Conservation (phyloP, 805 yeast species). For the Yarrowia deformans region DNA sequence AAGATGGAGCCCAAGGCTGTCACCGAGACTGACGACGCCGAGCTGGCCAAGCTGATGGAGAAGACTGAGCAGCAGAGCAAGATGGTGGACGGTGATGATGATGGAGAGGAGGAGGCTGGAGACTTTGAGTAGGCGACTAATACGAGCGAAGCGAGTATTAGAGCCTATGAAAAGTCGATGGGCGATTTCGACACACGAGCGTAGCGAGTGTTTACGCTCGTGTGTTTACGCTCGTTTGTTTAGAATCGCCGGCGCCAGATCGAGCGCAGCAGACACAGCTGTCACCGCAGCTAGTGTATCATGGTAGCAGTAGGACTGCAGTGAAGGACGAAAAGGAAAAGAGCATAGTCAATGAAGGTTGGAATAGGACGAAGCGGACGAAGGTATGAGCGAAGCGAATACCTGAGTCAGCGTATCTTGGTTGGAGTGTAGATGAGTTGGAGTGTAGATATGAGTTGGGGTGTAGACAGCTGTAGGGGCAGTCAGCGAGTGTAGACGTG, state of each 20-base stretch:
- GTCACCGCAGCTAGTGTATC: too few relatives aligned
- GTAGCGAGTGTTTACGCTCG: too few relatives aligned
- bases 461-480: too few relatives aligned
- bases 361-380: background rate
- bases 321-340: conserved; percentile 9
- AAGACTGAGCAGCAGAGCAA: conserved; percentile 88
- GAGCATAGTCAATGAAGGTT: conserved; percentile 18
- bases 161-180: background rate
- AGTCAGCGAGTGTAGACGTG: too few relatives aligned
- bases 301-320: background rate
- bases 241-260: too few relatives aligned
- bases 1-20: conserved; percentile 99
- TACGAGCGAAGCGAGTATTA: background rate
- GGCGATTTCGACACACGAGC: too few relatives aligned
- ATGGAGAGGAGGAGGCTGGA: conserved; percentile 53
- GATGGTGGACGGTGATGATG: conserved; percentile 78
- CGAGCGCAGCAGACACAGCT: too few relatives aligned
- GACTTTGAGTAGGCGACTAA: conserved; percentile 23
- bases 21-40: conserved; percentile 98
- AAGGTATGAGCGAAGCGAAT: background rate
- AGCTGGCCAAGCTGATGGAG: conserved; percentile 93
- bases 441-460: too few relatives aligned
- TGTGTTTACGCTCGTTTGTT: too few relatives aligned
- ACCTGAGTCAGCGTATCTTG: background rate
- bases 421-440: too few relatives aligned